Conservation (phyloP, 768 basidiomycete genomes). For the Sarcodon aspratus region DNA sequence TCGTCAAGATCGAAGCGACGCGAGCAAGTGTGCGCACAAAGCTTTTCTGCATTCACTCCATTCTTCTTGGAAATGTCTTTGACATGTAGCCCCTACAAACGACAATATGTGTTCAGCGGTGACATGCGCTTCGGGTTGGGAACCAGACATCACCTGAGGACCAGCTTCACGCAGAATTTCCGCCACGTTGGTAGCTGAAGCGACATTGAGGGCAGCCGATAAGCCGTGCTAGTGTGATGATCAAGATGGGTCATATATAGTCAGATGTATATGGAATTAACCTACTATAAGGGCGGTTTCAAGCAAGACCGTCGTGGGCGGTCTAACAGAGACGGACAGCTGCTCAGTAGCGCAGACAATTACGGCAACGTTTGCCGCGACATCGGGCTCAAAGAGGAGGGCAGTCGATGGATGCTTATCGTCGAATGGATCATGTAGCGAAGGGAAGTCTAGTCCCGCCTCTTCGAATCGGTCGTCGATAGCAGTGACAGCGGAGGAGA, state of each 20-base stretch:
- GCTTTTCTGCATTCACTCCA: conserved; percentile 12
- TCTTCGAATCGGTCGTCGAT: too few species aligned
- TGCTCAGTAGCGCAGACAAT: neutral
- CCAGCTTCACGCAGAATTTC: conserved; percentile 18
- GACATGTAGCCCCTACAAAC: conserved; percentile 16
- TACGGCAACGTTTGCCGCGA: neutral
- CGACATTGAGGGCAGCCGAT: conserved; percentile 11
- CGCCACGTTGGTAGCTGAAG: conserved; percentile 11
- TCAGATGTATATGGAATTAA: neutral
- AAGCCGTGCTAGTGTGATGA: conserved; percentile 7
- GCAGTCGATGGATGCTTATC: neutral
- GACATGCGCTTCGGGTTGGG: neutral
- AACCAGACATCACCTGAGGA: conserved; percentile 7
- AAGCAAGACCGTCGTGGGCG: neutral
- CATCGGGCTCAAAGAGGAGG: neutral
- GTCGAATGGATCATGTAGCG: neutral
- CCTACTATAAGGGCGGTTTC: neutral
- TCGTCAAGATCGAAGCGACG: neutral
- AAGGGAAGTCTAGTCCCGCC: neutral
- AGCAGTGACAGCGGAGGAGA: too few species aligned
- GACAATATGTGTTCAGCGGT: neutral
- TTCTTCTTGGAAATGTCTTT: conserved; percentile 15
- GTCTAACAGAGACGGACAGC: neutral
- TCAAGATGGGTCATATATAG: too few species aligned
- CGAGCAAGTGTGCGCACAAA: conserved; percentile 8